phyloP scores from a whole-genome alignment of 352 stramenopile species.

The Phytopythium vexans region DNA sequence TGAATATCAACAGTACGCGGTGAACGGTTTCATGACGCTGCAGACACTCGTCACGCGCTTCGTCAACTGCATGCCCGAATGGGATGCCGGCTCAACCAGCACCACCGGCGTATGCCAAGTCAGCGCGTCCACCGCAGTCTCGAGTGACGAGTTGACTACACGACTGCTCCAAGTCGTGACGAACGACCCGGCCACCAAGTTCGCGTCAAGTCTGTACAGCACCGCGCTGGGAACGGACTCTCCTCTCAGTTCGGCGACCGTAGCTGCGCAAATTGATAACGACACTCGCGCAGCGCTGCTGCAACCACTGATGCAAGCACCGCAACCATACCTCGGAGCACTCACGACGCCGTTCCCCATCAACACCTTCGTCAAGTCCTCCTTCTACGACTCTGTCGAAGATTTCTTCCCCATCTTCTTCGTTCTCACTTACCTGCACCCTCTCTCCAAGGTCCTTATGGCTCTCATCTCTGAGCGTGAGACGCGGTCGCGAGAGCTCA shows the following conservation, averaged over 20 bases:
- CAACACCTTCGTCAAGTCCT: conserved; percentile 34
- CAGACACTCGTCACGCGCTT: conserved; percentile 64
- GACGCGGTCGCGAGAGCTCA: conserved; percentile 49
- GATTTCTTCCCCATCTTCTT: conserved; percentile 85
- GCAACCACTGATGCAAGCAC: conserved; percentile 33
- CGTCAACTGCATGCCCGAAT: conserved; percentile 49
- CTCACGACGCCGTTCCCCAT: conserved; percentile 41
- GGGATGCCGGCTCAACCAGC: conserved; percentile 26
- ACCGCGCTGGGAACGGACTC: conserved; percentile 5
- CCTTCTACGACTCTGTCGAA: conserved; percentile 66
- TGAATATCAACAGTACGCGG: conserved; percentile 35
- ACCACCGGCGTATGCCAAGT: conserved; percentile 45
- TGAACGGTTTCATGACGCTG: conserved; percentile 59
- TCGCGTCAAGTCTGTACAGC: too few species aligned
- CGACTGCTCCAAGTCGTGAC: conserved; percentile 20
- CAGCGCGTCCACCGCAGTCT: conserved; percentile 23
- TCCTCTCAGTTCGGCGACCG: conserved; percentile 3
- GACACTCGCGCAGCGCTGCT: conserved; percentile 32
- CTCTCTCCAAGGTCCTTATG: conserved; percentile 77
- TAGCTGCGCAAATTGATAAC: conserved; percentile 2
- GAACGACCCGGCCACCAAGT: conserved; percentile 30
- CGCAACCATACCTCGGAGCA: conserved; percentile 37
- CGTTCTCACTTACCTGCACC: conserved; percentile 71
- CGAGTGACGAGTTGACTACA: conserved; percentile 14
- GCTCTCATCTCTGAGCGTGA: conserved; percentile 84